Base-by-base conservation (phyloP, 1,139 yeast genomes). In the Arxiozyma telluris region DNA sequence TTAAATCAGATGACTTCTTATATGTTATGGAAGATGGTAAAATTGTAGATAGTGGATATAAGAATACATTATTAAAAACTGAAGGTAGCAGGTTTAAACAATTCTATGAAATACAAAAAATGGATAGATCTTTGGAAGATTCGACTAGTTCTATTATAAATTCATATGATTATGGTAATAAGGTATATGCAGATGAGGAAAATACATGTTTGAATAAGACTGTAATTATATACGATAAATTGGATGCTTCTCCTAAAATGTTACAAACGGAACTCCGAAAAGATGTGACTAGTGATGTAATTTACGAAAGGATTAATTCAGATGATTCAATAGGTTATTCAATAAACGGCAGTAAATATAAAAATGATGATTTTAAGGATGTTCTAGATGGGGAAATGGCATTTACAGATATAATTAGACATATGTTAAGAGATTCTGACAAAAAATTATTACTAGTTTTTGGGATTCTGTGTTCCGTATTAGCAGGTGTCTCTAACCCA, bases 401-500 rank as follows among this genome's bases (percentile, higher is more conserved):
- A 22, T 64, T 78, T 5, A 54, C 60, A 5, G 50, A 64, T 1
- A 76, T 80, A 18, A 63, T 78, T 41, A 64, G 60, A 23, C 71
- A 66, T 49, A 76, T 78, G 73, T 56, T 65, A 25, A 51, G 54
- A 4, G 67, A 73, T 0, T 71, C 73, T 6, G 68, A 68, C 7
- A 63, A 68, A 23, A 82, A 77, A 54, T 25, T 54, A 2, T 50
- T 74, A 1, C 63, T 86, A 1, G 30, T 66, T 1, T 1, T 77
- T 1, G 98, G 96, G 0, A 53, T 87, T 0, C 0, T 77, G 0
- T 60, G 77, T 5, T 74, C 91, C 0, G 60, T 83, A 0, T 53
- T 78, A 0, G 82, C 83, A 57, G 93, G 96, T 12, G 77, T 77
- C 0, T 69, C 80, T 1, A 83, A 81, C 56, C 98, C 98, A 0